Percentiles rank a stretch among this genome's conserved stretches.
These are phyloP conservation scores for Warburgia ugandensis DNA, from an alignment of 164 flowering plant species.

Conservation along the genomic window DNA sequence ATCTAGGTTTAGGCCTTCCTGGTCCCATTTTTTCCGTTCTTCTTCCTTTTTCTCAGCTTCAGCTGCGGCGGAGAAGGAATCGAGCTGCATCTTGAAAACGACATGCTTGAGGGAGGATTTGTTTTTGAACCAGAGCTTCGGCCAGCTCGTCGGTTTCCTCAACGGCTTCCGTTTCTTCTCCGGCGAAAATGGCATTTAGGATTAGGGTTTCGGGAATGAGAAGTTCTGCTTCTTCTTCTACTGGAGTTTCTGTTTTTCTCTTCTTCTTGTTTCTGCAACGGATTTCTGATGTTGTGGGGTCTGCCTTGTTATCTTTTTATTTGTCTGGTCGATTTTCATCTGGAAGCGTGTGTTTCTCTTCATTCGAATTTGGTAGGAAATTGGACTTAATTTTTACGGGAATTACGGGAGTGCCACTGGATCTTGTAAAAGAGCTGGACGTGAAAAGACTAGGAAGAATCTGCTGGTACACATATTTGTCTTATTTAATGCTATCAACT, in stretches of 20 bases:
- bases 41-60: no score
- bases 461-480: no score
- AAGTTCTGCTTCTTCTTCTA: background rate
- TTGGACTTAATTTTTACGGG: no score
- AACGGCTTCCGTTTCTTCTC: background rate
- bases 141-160: slow-evolving; percentile 16
- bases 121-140: slow-evolving; percentile 22
- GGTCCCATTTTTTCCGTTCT: no score
- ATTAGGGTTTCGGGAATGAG: slow-evolving; percentile 9
- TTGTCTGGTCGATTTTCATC: no score
- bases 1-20: background rate
- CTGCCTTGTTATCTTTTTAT: background rate
- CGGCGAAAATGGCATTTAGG: slow-evolving; percentile 15
- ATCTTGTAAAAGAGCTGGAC: no score
- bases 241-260: background rate
- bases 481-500: no score
- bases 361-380: no score
- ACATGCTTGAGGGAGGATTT: slow-evolving; percentile 27
- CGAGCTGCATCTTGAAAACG: slow-evolving; percentile 28
- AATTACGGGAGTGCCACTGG: no score
- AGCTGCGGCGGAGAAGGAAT: slow-evolving; percentile 6
- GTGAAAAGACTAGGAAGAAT: no score
- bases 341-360: no score
- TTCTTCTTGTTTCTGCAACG: background rate
- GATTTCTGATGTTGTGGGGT: no score